phyloP scores from a whole-genome alignment of 768 basidiomycete species.

The Collybia mongolica region DNA sequence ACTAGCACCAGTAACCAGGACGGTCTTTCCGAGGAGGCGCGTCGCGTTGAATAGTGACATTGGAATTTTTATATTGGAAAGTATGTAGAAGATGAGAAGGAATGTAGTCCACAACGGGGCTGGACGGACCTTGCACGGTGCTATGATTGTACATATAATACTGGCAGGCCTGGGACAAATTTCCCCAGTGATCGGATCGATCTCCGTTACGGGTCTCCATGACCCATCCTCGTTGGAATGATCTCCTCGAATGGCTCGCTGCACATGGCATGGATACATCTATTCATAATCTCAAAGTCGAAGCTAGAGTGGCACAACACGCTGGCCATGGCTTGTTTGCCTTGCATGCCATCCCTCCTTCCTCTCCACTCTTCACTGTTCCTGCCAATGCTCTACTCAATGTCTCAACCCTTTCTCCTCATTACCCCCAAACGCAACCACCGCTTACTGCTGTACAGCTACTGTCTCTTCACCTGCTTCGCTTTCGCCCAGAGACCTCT shows the following conservation, averaged over 20 bases:
- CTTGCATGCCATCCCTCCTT: conserved; percentile 37
- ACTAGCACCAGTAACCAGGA: conserved; percentile 88
- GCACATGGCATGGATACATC: conserved; percentile 45
- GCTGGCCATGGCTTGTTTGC: conserved; percentile 75
- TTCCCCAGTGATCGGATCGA: neutral
- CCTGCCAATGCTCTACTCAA: conserved; percentile 76
- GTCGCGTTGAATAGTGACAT: conserved; percentile 86
- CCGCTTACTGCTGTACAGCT: conserved; percentile 67
- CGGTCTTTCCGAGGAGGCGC: conserved; percentile 79
- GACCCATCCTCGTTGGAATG: conserved; percentile 39
- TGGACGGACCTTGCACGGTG: neutral
- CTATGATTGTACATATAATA: no score
- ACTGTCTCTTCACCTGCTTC: conserved; percentile 76
- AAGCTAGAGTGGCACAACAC: conserved; percentile 48
- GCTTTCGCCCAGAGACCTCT: conserved; percentile 53
- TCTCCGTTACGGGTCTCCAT: neutral
- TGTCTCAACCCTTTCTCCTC: conserved; percentile 56
- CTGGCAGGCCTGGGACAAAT: no score
- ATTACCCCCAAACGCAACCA: conserved; percentile 46
- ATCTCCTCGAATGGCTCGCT: conserved; percentile 53
- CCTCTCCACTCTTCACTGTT: conserved; percentile 61
- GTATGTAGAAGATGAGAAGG: no score
- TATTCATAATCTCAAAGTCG: conserved; percentile 42
- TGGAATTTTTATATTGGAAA: neutral
- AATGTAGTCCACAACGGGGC: no score